phyloP scores from a whole-genome alignment of 345 rosid species.

The Populus deltoides region DNA sequence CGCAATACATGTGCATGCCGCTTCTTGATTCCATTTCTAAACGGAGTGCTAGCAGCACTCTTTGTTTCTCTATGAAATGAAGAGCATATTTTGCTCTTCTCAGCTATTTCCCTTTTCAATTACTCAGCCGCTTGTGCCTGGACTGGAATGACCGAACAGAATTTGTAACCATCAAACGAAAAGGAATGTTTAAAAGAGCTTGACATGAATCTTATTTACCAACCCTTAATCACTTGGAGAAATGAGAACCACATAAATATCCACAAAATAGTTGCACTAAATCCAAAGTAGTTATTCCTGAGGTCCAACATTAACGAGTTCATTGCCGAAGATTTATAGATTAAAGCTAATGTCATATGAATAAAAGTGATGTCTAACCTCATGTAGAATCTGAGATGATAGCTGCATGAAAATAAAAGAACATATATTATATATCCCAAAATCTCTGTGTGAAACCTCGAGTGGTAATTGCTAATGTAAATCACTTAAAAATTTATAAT shows the following conservation, averaged over 20 bases:
- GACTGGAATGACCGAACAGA: conserved; percentile 41
- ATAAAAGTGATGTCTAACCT: background rate
- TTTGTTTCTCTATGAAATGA: conserved; percentile 19
- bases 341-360: background rate
- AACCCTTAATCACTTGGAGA: background rate
- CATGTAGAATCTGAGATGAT: background rate
- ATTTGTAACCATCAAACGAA: background rate
- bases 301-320: background rate
- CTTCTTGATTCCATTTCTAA: conserved; percentile 68
- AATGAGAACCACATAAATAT: background rate
- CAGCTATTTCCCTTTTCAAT: conserved; percentile 48
- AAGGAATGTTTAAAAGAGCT: background rate
- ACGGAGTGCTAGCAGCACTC: conserved; percentile 45
- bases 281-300: background rate
- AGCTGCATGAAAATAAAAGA: background rate
- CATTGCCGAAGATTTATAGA: background rate
- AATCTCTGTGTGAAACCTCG: background rate
- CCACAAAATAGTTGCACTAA: background rate
- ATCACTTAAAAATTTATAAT: background rate
- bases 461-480: background rate
- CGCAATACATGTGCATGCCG: conserved; percentile 44
- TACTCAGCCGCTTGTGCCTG: conserved; percentile 63
- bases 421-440: background rate
- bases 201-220: background rate
- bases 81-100: conserved; percentile 29